Evolutionary conservation across 495 filamentous ascomycete species (phyloP), one percentile per base, ranked within the genome.

Genomic region (Mycothermus thermophilus): DNA sequence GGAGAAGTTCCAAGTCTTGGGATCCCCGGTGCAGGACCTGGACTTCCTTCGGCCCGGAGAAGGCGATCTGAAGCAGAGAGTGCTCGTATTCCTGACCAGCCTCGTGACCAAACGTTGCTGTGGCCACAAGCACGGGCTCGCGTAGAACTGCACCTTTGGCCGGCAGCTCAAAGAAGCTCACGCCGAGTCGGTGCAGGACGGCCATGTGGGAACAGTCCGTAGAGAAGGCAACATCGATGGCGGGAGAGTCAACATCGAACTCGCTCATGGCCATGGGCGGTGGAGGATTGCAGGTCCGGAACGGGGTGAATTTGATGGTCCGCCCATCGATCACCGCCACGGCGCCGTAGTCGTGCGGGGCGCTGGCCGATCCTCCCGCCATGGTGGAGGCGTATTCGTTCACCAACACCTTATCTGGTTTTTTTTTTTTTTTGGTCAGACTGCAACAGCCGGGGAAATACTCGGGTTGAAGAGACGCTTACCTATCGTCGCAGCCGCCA

Each of bases 261-360:
- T 93, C 83, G 46, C 76, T 75, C 35, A 87, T 65, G 11, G 87
- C 73, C 84, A 95, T 93, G 21, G 90, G 90, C 23, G 90, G 90
- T 25, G 90, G 90, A 11, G 92, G 69, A 45, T 88, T 93, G 26
- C 83, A 78, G 30, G 77, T 62, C 39, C 81, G 67, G 47, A 96
- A 65, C 4, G 92, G 83, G 4, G 90, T 95, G 32, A 96, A 54
- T 50, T 92, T 92, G 35, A 95, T 63, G 14, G 46, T 67, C 51
- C 73, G 71, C 30, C 87, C 87, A 58, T 95, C 87, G 26, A 93
- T 74, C n/a, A 93, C 86, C 17, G 76, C 83, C 32, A 88, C 75
- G 16, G 78, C 64, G 17, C 90, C 90, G 49, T 75, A 64, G 60
- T 95, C 88, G 43, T 81, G 55, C 2, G 88, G 86, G 14, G 75